Evolutionary conservation across 73 alveolate species (phyloP).

Genomic region (Diophrys sp.): DNA sequence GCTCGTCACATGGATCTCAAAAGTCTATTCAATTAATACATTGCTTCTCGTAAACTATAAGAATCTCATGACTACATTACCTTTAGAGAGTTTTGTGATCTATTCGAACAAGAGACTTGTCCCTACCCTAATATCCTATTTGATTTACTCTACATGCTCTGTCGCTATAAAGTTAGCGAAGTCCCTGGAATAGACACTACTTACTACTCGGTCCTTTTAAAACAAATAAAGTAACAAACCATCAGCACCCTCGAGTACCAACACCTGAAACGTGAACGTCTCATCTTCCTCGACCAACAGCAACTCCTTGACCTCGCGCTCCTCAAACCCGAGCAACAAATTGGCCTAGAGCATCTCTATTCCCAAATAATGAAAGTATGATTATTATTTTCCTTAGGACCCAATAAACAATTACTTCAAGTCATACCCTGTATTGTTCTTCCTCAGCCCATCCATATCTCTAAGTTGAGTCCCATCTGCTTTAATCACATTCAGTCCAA

Average conservation of each 20-base stretch:
- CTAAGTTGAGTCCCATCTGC: slow-evolving; percentile 60
- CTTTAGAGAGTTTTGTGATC: not conserved
- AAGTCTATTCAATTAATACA: not conserved
- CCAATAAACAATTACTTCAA: slow-evolving; percentile 82
- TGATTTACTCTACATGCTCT: not conserved
- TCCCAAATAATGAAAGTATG: not conserved
- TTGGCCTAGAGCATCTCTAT: not conserved
- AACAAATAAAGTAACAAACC: too few relatives aligned
- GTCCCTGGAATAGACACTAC: not conserved
- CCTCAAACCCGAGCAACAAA: not conserved
- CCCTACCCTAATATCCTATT: not conserved
- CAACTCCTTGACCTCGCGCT: not conserved
- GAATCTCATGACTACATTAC: not conserved
- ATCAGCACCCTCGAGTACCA: not conserved
- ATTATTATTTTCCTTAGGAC: slow-evolving; percentile 69
- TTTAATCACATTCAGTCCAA: slow-evolving; percentile 71
- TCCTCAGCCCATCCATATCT: slow-evolving; percentile 62
- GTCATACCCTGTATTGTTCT: slow-evolving; percentile 85
- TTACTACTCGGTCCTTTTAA: not conserved
- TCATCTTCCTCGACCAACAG: not conserved
- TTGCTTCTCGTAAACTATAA: not conserved
- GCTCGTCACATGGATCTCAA: not conserved
- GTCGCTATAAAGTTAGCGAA: not conserved
- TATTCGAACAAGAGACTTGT: not conserved
- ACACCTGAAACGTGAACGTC: not conserved